Percentiles rank a stretch among this genome's conserved stretches.
These are phyloP conservation scores for Pelargonium nanum DNA, from an alignment of 345 rosid species.

Conservation along the genomic window DNA sequence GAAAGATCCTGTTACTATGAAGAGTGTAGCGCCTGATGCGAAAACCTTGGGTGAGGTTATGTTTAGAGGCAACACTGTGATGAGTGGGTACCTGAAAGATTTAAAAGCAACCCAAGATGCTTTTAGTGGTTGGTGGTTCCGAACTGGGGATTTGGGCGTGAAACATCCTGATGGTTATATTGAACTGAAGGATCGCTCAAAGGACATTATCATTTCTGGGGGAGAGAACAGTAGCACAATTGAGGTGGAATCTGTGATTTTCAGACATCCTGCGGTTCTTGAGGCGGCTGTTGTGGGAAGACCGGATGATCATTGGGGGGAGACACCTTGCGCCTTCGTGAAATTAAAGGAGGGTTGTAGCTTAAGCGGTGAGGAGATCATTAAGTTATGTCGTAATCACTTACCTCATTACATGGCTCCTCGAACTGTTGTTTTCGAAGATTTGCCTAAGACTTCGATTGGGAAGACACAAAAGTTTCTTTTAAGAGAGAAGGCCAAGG, in stretches of 20 bases:
- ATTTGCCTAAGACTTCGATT: conserved; percentile 66
- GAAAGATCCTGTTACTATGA: no score
- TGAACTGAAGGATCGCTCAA: conserved; percentile 60
- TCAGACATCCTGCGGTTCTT: conserved; percentile 50
- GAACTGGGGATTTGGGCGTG: conserved; percentile 68
- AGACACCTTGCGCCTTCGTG: conserved; percentile 48
- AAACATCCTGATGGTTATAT: conserved; percentile 61
- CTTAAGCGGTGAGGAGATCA: conserved; percentile 34
- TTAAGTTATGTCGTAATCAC: conserved; percentile 39
- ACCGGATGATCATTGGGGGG: conserved; percentile 71
- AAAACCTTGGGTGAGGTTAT: conserved; percentile 63
- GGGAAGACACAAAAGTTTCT: conserved; percentile 62
- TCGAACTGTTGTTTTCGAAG: conserved; percentile 46
- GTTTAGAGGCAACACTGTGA: conserved; percentile 70
- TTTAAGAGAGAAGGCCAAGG: conserved; percentile 50
- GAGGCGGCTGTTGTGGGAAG: conserved; percentile 74
- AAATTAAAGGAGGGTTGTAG: conserved; percentile 41
- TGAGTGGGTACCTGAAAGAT: conserved; percentile 67
- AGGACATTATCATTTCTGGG: conserved; percentile 70
- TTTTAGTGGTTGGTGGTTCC: conserved; percentile 63
- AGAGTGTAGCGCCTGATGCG: conserved; percentile 52
- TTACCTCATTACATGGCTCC: conserved; percentile 70
- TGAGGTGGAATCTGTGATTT: conserved; percentile 59
- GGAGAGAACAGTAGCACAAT: conserved; percentile 71
- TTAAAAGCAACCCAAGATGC: conserved; percentile 47